Base-by-base conservation (phyloP, 805 yeast species). In the Komagataella populi region DNA sequence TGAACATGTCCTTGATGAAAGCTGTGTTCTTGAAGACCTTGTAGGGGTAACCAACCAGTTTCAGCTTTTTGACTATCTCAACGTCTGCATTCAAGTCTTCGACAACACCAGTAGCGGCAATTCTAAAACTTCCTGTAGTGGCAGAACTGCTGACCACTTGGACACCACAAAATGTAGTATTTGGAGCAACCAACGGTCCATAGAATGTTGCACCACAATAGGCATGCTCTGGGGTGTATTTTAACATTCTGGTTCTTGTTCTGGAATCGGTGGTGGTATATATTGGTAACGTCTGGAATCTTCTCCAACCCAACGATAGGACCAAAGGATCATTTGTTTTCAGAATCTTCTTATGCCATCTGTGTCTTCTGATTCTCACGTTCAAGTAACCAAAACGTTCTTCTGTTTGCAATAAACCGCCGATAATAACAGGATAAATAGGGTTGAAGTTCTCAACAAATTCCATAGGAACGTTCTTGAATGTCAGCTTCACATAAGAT, bases 221-320 rank as follows among this genome's bases (percentile, higher is more conserved):
- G 22, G 96, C 87, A 67, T 93, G 99, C 63, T 93, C 99, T 6
- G 99, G 99, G 0, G 99, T 93, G 65, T 93, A 93, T 64, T 93
- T 93, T 69, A 93, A 76, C 96, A 93, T 87, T 71, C 99, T 84
- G 62, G 90, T 91, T 73, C 99, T 80, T 12, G 99, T 93, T 70
- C 99, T 78, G 6, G 99, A 93, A 67, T 93, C 99, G 6, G 96
- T 81, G 0, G 99, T 93, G 3, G 99, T 90, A 65, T 90, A 93
- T 23, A 93, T 77, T 6, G 99, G 99, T 51, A 91, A 70, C 0
- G 99, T 90, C 68, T 93, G 99, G 71, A 93, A 95, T 66, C 99
- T 77, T 71, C 99, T 81, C 99, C 99, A 93, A 44, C 99, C 99
- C 46, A 93, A 70, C 0, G 98, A 91, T 49, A 93, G 65, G 51